Percentiles rank a stretch among this genome's conserved stretches.
phyloP scores from a whole-genome alignment of 345 rosid genomes.

The Sapria himalayana region DNA sequence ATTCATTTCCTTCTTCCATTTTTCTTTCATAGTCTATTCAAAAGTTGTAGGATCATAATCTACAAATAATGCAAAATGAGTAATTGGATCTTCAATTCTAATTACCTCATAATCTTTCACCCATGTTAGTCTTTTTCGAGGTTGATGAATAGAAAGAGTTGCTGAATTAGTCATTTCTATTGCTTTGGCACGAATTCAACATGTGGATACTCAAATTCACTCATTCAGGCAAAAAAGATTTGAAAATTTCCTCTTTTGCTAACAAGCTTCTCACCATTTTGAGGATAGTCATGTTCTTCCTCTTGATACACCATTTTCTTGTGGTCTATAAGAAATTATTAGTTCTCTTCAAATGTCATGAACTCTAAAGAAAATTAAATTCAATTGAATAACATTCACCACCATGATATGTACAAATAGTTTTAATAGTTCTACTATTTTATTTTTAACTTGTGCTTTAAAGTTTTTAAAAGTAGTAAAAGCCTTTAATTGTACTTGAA shows the following conservation, averaged over 20 bases:
- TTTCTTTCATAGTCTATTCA: background rate
- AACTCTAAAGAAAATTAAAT: background rate
- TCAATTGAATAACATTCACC: background rate
- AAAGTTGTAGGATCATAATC: background rate
- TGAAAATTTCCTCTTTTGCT: background rate
- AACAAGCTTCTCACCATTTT: background rate
- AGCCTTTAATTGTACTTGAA: too few relatives aligned
- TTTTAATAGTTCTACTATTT: background rate
- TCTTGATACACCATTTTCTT: background rate
- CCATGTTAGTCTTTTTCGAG: background rate
- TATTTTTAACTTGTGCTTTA: background rate
- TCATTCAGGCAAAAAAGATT: background rate
- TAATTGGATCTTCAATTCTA: background rate
- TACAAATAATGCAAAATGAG: background rate
- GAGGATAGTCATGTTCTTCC: background rate
- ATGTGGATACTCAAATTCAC: background rate
- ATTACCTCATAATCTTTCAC: constrained; percentile 2
- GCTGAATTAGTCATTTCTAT: background rate
- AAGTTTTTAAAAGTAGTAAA: background rate
- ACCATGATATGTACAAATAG: background rate
- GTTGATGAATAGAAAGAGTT: background rate
- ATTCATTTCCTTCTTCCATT: background rate
- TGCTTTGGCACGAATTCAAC: background rate
- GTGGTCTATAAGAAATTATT: background rate
- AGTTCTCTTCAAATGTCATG: background rate